Percentiles rank a stretch among this genome's conserved stretches.
These are phyloP conservation scores for Pleurotus ostreatus DNA, from an alignment of 768 basidiomycete genomes.

Conservation along the genomic window DNA sequence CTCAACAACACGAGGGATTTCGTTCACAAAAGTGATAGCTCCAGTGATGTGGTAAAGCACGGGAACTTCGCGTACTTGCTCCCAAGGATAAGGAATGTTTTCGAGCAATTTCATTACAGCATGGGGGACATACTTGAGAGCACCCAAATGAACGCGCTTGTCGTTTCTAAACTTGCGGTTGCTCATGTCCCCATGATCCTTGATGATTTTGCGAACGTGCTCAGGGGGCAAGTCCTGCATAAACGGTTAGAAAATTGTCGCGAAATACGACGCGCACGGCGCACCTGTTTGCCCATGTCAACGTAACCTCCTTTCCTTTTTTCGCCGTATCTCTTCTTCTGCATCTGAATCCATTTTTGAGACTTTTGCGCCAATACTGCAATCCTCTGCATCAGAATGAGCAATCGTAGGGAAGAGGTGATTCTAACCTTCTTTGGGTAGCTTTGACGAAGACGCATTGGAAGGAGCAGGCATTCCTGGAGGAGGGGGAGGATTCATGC, in stretches of 20 bases:
- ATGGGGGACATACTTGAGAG: conserved; percentile 97
- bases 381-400: conserved; percentile 6
- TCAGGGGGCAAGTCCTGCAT: conserved; percentile 89
- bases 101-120: conserved; percentile 99
- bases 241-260: conserved; percentile 16
- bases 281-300: conserved; percentile 89
- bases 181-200: conserved; percentile 99
- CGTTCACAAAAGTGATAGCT: conserved; percentile 99
- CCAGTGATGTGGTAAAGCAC: conserved; percentile 99
- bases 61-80: conserved; percentile 98
- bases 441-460: conserved; percentile 35
- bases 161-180: conserved; percentile 99
- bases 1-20: conserved; percentile 94
- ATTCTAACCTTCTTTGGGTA: conserved; percentile 42
- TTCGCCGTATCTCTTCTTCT: conserved; percentile 88
- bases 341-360: conserved; percentile 95
- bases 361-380: conserved; percentile 82
- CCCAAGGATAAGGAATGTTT: conserved; percentile 97
- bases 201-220: conserved; percentile 98
- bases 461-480: conserved; percentile 46
- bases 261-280: conserved; percentile 10
- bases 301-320: conserved; percentile 86
- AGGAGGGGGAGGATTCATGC: conserved; percentile 37
- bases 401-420: conserved; percentile 9
- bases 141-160: conserved; percentile 98